Base-by-base conservation (phyloP, 2,329 filamentous ascomycete genomes). In the Nemania sp. region DNA sequence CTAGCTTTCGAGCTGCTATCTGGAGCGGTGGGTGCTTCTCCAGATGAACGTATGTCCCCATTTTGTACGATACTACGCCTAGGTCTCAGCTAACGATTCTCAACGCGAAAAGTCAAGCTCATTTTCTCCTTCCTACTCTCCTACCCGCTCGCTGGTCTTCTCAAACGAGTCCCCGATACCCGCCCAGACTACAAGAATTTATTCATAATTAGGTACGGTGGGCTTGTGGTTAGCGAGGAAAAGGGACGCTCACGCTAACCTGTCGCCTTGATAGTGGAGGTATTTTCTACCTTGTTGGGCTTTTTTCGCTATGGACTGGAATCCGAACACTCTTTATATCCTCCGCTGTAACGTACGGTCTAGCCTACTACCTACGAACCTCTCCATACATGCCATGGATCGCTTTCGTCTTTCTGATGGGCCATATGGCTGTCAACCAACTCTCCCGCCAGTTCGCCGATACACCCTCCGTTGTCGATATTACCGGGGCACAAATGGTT, bases 351-450 rank as follows among this genome's bases (percentile, higher is more conserved):
- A 89, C 93, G 58, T 99, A 98, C 78, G 84, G 87, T 71, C 96
- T 99, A 73, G 92, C 95, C 60, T 89, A 91, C 73, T 94, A 90
- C 78, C 84, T 98, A 52, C 88, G 93, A 72, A 80, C 79, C 41
- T 94, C 93, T 22, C 93, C 93, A 0, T 93, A 95, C 78, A 99
- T 99, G 96, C 96, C 96, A 83, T 99, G 96, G 96, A 86, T 98
- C 57, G 94, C 90, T 67, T 99, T 99, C 80, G 85, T 93, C 57
- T 98, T 97, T 77, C 84, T 97, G 65, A 98, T 99, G 95, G 91
- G 90, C 63, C 95, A 99, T 81, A 93, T 98, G 91, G 95, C 94
- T 53, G 79, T 95, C 75, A 97, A 89, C 79, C 96, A 99, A 79
- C 91, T 99, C 70, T 84, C 88, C 66, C 92, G 97, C 45, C 93